Evolutionary conservation across 768 basidiomycete species (phyloP), one percentile per base, ranked within the genome.

Genomic region (Pisolithus marmoratus): DNA sequence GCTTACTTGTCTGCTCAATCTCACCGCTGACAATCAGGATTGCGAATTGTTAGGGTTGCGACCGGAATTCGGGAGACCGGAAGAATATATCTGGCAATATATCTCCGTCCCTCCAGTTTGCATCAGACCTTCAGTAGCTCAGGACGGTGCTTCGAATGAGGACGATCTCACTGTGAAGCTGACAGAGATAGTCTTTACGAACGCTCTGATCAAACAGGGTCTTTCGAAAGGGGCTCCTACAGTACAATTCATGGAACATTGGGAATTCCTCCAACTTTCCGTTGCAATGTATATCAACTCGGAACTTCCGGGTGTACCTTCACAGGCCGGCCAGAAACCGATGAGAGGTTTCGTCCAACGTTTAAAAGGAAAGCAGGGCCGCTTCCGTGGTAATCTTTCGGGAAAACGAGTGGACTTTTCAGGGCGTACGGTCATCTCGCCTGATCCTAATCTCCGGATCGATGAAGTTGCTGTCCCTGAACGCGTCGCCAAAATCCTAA

Each of bases 401-500:
- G 96, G 96, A 56, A 99, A 99, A 70, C 93, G 96, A 68, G 96
- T 99, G 57, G 96, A 99, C 66, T 98, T 98, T 66, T 97, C 94
- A 0, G 95, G 85, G 5, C 88, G 96, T 60, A 99, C 96, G 7
- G 96, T 99, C 68, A 99, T 99, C 63, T 95, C 94, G 2, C 96
- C 96, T 1, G 96, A 99, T 69, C 96, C 96, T n/a, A 99, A 98
- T 64, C 73, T 99, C 57, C 85, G 92, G 47, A 96, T 99, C 63
- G 96, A 99, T 66, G 95, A 99, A 72, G 94, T 99, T 9, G 96
- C 96, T 17, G 89, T 99, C 1, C 96, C 96, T 0, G 89, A 95
- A 67, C 86, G 92, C 41, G 91, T 99, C 11, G 91, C 95, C 9
- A 91, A 94, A 70, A 81, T 96, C 48, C 70, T 99, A 55, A 99